Conservation (phyloP, 768 basidiomycete species). For the Auricularia sp. region DNA sequence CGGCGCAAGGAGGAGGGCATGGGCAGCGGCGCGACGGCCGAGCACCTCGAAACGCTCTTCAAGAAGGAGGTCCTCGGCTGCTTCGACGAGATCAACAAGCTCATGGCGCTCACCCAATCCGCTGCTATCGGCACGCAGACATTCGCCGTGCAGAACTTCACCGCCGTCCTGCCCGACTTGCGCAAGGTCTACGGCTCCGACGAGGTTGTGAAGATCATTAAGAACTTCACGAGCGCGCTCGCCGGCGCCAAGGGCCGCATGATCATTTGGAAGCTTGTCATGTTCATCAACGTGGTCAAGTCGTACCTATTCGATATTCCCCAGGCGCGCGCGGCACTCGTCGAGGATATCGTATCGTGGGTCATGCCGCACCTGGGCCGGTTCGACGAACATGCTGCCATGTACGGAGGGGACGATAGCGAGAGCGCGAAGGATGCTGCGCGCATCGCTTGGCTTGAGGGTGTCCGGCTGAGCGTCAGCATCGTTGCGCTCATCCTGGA, state of each 20-base stretch:
- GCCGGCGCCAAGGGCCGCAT: slow-evolving; percentile 74
- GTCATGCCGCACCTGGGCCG: slow-evolving; percentile 91
- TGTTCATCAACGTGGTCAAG: slow-evolving; percentile 87
- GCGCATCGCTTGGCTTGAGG: slow-evolving; percentile 84
- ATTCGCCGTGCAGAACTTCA: slow-evolving; percentile 87
- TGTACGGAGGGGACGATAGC: slow-evolving; percentile 47
- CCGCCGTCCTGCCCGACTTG: slow-evolving; percentile 82
- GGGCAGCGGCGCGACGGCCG: slow-evolving; percentile 71
- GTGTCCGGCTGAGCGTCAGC: slow-evolving; percentile 79
- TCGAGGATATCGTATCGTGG: slow-evolving; percentile 86
- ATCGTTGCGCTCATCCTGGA: slow-evolving; percentile 85
- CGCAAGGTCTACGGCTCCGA: slow-evolving; percentile 68
- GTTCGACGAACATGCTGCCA: slow-evolving; percentile 72
- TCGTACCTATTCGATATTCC: slow-evolving; percentile 79
- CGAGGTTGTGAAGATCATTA: slow-evolving; percentile 80
- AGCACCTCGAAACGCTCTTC: slow-evolving; percentile 78
- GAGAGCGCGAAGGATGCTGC: slow-evolving; percentile 60
- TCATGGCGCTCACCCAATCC: slow-evolving; percentile 78
- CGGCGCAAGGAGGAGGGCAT: slow-evolving; percentile 71
- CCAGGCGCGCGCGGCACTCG: slow-evolving; percentile 65
- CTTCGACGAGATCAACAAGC: slow-evolving; percentile 68
- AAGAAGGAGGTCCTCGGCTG: slow-evolving; percentile 73
- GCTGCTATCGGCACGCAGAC: slow-evolving; percentile 96
- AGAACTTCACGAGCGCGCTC: slow-evolving; percentile 71
- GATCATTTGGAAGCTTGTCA: slow-evolving; percentile 85